phyloP scores from a whole-genome alignment of 768 basidiomycete genomes.

The Mycena alexandri region DNA sequence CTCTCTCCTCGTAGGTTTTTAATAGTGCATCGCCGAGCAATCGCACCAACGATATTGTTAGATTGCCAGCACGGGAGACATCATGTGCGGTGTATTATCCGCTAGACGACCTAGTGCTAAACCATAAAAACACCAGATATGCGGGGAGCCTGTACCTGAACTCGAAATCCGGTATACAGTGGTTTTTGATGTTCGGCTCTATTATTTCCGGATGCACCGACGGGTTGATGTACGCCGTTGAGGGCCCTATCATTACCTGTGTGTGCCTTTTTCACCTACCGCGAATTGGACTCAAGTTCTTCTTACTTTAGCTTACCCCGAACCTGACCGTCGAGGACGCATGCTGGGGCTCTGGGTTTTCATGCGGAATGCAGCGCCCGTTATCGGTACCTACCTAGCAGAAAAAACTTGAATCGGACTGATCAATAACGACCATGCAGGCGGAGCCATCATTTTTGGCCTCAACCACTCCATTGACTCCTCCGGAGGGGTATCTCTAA shows the following conservation, averaged over 20 bases:
- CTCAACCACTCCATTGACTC: constrained; percentile 46
- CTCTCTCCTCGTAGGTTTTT: constrained; percentile 41
- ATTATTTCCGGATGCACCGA: constrained; percentile 48
- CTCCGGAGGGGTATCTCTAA: constrained; percentile 47
- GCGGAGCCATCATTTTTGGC: constrained; percentile 51
- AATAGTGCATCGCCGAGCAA: not conserved
- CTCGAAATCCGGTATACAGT: constrained; percentile 50
- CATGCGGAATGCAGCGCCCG: constrained; percentile 49
- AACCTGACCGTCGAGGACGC: constrained; percentile 48
- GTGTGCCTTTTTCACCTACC: not conserved
- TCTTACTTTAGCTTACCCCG: constrained; percentile 45
- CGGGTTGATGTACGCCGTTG: constrained; percentile 49
- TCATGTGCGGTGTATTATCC: constrained; percentile 47
- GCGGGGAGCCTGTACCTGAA: constrained; percentile 50
- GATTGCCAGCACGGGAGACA: constrained; percentile 49
- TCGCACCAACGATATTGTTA: constrained; percentile 11
- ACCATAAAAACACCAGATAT: constrained; percentile 38
- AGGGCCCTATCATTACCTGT: constrained; percentile 51
- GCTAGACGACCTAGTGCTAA: not conserved
- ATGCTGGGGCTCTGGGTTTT: constrained; percentile 52
- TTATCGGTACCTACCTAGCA: constrained; percentile 38
- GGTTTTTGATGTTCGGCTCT: constrained; percentile 51
- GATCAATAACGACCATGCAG: not conserved
- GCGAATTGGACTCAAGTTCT: not conserved
- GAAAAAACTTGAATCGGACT: not conserved